Evolutionary conservation across 2,329 filamentous ascomycete species (phyloP).

Genomic region (Phaeosphaeria sp.): DNA sequence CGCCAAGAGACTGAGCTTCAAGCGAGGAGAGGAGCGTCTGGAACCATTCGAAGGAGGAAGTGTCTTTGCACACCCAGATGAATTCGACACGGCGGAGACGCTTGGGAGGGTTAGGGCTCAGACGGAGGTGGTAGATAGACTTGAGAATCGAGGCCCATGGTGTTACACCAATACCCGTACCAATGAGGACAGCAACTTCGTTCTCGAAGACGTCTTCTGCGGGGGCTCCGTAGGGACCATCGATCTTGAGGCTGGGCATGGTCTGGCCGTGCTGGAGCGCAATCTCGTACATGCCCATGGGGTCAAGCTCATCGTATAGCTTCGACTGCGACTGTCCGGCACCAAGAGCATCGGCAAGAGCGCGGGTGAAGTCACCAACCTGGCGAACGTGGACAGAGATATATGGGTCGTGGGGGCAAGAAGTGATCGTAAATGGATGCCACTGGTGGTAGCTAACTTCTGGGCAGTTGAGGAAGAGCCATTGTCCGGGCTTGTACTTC

Average conservation of each 20-base stretch:
- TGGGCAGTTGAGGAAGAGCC: slow-evolving; percentile 94
- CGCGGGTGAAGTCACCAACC: slow-evolving; percentile 92
- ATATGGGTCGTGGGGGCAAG: slow-evolving; percentile 94
- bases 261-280: slow-evolving; percentile 90
- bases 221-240: slow-evolving; percentile 94
- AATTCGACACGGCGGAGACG: slow-evolving; percentile 95
- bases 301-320: slow-evolving; percentile 88
- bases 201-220: slow-evolving; percentile 97
- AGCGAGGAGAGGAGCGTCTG: slow-evolving; percentile 90
- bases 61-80: slow-evolving; percentile 98
- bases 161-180: slow-evolving; percentile 86
- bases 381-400: slow-evolving; percentile 94
- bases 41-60: slow-evolving; percentile 97
- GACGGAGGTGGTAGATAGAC: slow-evolving; percentile 97
- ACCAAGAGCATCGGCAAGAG: slow-evolving; percentile 95
- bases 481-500: slow-evolving; percentile 98
- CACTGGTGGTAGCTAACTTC: slow-evolving; percentile 89
- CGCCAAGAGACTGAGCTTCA: slow-evolving; percentile 79
- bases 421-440: slow-evolving; percentile 99
- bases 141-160: slow-evolving; percentile 89
- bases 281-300: slow-evolving; percentile 97
- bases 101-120: slow-evolving; percentile 84
- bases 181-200: slow-evolving; percentile 84
- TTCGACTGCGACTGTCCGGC: slow-evolving; percentile 86
- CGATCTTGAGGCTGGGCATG: slow-evolving; percentile 89